phyloP scores from a whole-genome alignment of 805 yeast species.

The Nakazawaea wickerhamii region DNA sequence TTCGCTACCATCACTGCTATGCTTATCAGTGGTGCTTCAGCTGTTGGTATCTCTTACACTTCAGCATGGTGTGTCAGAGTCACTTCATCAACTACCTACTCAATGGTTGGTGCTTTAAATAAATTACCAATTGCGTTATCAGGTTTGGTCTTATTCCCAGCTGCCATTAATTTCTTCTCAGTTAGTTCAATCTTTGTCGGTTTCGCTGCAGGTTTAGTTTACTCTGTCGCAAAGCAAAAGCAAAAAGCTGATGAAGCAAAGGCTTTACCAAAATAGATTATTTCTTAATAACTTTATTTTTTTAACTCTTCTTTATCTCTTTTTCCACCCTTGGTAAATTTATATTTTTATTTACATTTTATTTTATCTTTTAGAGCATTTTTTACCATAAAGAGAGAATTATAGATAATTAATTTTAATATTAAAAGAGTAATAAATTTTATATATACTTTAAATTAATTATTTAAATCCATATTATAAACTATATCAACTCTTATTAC shows the following conservation, averaged over 20 bases:
- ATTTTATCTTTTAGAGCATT: no score
- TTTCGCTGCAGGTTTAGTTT: conserved; percentile 91
- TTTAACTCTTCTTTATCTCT: neutral
- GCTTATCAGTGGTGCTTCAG: conserved; percentile 88
- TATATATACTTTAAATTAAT: no score
- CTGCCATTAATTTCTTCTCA: conserved; percentile 89
- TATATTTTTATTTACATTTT: neutral
- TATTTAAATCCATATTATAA: no score
- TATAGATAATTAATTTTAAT: no score
- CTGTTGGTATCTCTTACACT: conserved; percentile 97
- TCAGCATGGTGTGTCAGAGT: conserved; percentile 99
- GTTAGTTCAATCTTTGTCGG: conserved; percentile 87
- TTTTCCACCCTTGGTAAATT: neutral
- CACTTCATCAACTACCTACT: conserved; percentile 95
- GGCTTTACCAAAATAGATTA: conserved; percentile 24
- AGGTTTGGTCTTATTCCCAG: conserved; percentile 91
- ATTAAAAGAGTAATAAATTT: no score
- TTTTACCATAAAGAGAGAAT: no score
- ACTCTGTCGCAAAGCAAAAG: conserved; percentile 92
- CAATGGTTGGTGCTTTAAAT: conserved; percentile 99
- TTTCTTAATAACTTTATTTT: no score
- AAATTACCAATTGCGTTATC: conserved; percentile 95
- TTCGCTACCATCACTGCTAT: conserved; percentile 69
- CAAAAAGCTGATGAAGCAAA: conserved; percentile 49
- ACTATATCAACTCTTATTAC: no score